Percentiles rank a stretch among this genome's conserved stretches.
Conservation (phyloP, 768 basidiomycete genomes). For the Phylloporus scabripes region DNA sequence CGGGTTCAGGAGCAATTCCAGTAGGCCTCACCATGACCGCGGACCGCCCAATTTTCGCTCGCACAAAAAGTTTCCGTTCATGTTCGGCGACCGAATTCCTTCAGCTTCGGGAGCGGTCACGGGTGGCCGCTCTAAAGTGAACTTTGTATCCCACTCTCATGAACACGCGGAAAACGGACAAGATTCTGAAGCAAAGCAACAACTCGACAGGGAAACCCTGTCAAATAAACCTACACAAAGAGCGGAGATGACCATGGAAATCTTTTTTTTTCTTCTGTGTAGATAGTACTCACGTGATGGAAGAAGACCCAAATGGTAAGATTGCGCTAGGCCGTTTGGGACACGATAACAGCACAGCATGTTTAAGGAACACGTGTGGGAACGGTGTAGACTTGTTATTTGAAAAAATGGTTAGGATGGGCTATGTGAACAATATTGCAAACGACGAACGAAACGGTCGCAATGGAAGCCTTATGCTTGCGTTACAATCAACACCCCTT, state of each 20-base stretch:
- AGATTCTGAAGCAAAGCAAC: not conserved
- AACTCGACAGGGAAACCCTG: conserved; percentile 1
- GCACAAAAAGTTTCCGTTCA: conserved; percentile 48
- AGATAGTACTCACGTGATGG: conserved; percentile 48
- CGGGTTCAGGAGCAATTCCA: not conserved
- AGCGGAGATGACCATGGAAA: conserved; percentile 26
- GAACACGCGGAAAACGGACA: conserved; percentile 3
- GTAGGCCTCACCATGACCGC: conserved; percentile 1
- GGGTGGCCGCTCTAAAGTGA: conserved; percentile 16
- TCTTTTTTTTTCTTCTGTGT: not conserved
- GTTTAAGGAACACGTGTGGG: conserved; percentile 6
- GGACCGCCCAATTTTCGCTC: conserved; percentile 40
- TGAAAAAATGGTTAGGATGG: conserved; percentile 45
- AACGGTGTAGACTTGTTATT: conserved; percentile 35
- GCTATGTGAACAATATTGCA: conserved; percentile 45
- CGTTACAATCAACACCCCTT: conserved; percentile 31
- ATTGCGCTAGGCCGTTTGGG: conserved; percentile 15
- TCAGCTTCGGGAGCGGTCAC: conserved; percentile 39
- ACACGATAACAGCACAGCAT: conserved; percentile 7
- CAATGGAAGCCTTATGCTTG: not conserved
- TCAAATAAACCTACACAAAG: conserved; percentile 9
- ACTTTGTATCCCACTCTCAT: conserved; percentile 18
- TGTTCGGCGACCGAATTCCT: conserved; percentile 55
- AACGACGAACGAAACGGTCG: conserved; percentile 49
- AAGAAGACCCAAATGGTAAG: conserved; percentile 47